Evolutionary conservation across 257 asterid species (phyloP), one percentile per base, ranked within the genome.

Genomic region (Solanum virginianum): DNA sequence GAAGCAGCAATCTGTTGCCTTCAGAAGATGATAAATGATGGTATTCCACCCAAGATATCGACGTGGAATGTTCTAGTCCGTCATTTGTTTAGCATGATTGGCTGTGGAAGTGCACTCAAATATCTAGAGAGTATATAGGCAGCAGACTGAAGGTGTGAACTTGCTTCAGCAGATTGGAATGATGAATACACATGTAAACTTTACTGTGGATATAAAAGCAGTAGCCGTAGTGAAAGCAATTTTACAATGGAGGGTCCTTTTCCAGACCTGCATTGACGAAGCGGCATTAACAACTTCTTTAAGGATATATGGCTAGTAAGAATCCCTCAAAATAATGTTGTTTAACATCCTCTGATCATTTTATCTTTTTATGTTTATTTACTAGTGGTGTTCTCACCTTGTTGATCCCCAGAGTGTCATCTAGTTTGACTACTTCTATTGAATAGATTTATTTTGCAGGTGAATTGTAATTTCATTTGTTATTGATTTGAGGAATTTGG

Each of bases 21-120:
- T 84, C 77, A 69, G n/a, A 88, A 87, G 88, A 94, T 96, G 98
- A 85, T 92, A 29, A 85, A 86, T 82, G 95, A 92, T 45, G 97
- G 98, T 17, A 87, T 96, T 68, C 56, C 66, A 49, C 99, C 99
- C 16, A 86, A 87, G 83, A 16, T 81, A 83, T 92, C 97, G 9
- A 39, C 90, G 41, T 94, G 99, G 99, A 92, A 85, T 87, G 88
- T 88, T 87, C 85, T 96, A 62, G 95, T 96, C 53, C 91, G 98
- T 60, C 82, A 83, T 83, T 90, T 93, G 87, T 81, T 36, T 80
- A 83, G 92, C 89, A 90, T 84, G 89, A 84, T 87, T 79, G 95
- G 97, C 74, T 87, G 59, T 82, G 74, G 47, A n/a, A 85, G 85
- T 32, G 88, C 90, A 53, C 83, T 88, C 84, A 87, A 90, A 57